These are phyloP conservation scores for Urochloa ruziziensis DNA, from an alignment of 176 grass and related monocot genomes.

Conservation along the genomic window DNA sequence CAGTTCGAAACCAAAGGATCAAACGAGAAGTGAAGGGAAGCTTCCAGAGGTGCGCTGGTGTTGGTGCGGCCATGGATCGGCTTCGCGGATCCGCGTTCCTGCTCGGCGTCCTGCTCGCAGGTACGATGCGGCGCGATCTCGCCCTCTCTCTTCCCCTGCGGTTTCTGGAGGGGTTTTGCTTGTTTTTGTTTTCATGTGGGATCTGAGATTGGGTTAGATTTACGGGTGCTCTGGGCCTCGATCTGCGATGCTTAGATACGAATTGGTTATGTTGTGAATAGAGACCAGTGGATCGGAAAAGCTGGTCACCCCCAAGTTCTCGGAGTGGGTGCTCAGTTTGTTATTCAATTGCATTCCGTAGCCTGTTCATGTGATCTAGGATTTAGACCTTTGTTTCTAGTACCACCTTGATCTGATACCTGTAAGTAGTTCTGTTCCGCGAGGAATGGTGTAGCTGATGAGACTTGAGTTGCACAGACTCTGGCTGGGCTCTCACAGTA, in stretches of 20 bases:
- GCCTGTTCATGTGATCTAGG: neutral
- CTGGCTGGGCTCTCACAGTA: neutral
- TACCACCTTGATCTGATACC: neutral
- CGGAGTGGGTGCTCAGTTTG: neutral
- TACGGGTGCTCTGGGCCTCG: neutral
- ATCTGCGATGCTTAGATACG: neutral
- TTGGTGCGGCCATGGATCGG: conserved; percentile 48
- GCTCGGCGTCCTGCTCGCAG: conserved; percentile 64
- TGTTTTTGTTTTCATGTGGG: neutral
- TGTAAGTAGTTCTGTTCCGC: neutral
- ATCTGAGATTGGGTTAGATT: conserved; percentile 18
- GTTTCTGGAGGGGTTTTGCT: neutral
- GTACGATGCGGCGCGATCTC: neutral
- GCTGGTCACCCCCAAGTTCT: neutral
- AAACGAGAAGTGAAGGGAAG: neutral
- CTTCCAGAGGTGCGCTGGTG: neutral
- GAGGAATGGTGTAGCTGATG: neutral
- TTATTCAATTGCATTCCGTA: no score
- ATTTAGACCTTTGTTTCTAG: neutral
- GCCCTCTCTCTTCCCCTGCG: neutral
- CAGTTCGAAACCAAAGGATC: neutral
- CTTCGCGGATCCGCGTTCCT: conserved; percentile 53
- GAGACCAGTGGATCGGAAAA: neutral
- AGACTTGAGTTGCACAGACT: neutral
- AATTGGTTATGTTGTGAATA: neutral